Base-by-base conservation (phyloP, 225 moss, liverwort and hornwort genomes). In the Polytrichum formosum region DNA sequence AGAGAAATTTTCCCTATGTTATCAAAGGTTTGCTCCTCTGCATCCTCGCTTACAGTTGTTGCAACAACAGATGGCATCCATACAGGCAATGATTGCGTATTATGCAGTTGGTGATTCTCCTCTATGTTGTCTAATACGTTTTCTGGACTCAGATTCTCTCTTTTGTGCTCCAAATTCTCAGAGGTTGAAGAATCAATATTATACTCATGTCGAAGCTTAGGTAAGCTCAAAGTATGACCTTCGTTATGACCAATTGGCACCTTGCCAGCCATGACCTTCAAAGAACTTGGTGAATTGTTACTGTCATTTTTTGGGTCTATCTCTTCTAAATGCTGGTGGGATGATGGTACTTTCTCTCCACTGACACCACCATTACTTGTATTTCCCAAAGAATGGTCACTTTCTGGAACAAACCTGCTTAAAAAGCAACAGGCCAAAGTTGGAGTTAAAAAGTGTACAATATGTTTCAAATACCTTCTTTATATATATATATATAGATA, bases 1-100 rank as follows among this genome's bases (percentile, higher is more conserved):
- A 87, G 76, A 31, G 87, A 83, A 27, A 81, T 83, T 55, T 79
- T 77, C 63, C 67, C 74, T 30, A 79, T 69, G 55, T 74, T 76
- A 55, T 55, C 27, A n/a, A 83, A 71, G 61, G 73, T 73, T 46
- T 61, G 5, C 33, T 37, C 61, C 71, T 71, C 62, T 35, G 26
- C 71, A 53, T 63, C 53, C 6, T 61, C 62, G 53, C 53, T 53
- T n/a, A 53, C 20, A 8, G 53, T 63, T 18, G 61, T 71, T 13
- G 29, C 28, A 70, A 70, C 70, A 6, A 58, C 70, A 60, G 70
- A 70, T 17, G 70, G 70, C 70, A 70, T 70, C 56, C 70, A 70
- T 7, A 58, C 56, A n/a, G 70, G 70, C 58, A 70, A 5, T 63
- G 69, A 74, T 81, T 60, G 80, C 76, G 20, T 77, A 33, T 72